Evolutionary conservation across 306 rosid species (phyloP), one percentile per base, ranked within the genome.

Genomic region (Potentilla sterilis): DNA sequence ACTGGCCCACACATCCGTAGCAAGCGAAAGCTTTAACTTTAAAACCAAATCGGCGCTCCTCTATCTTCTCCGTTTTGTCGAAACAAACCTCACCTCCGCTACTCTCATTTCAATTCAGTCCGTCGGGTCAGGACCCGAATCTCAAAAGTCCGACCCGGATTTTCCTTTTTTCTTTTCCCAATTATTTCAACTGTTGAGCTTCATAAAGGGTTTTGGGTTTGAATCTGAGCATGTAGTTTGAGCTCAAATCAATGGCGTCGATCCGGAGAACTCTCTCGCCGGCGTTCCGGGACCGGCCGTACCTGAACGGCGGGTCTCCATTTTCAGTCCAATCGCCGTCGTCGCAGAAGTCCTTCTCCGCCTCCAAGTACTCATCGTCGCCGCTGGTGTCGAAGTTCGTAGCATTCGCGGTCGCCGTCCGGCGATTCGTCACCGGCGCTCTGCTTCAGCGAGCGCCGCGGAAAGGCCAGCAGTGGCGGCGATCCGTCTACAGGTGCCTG

Each of bases 191-290:
- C 1, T 28, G 28, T 28, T 28, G 24, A 52, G 58, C 1, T 48
- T 52, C 9, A 11, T 8, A 55, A 4, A 2, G 19, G 2, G 44
- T 10, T 80, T 69, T 43, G 22, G 35, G 28, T 28, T 77, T 52
- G 38, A 46, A 57, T 72, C 64, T 40, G 72, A 65, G 43, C 68
- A 77, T 77, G 79, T 78, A 69, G 70, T 41, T 52, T 54, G 3
- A 37, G 15, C 34, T 11, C 57, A 21, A 67, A 64, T 77, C 83
- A 74, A 96, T 96, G 99, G 97, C 94, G 69, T 92, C 98, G 48
- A 80, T 96, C 72, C 99, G 99, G 41, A 88, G 99, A 48, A 87
- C 97, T 67, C 83, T 87, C 0, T 92, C 98, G 80, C 99, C 99
- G 85, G 93, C 91, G 37, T 86, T 83, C 77, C 83, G 76, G 22